Percentiles rank a stretch among this genome's conserved stretches.
These are phyloP conservation scores for Apostasia shenzhenica DNA, from an alignment of 106 monocot genomes.

Conservation along the genomic window DNA sequence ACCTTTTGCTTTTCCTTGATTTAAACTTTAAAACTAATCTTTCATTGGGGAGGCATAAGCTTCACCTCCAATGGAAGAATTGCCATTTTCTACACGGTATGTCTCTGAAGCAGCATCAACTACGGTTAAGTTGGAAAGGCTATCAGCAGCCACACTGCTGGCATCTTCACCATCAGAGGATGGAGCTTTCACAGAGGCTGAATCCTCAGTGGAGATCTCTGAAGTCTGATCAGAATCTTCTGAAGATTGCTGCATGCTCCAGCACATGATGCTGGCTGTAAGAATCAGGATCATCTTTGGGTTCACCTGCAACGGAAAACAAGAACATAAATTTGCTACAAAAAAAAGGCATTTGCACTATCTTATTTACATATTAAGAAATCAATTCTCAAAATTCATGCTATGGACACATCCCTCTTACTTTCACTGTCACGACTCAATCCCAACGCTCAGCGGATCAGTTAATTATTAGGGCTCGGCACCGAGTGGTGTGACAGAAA, in stretches of 20 bases:
- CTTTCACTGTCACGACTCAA: no score
- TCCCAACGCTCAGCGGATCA: no score
- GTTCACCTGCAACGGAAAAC: slow-evolving; percentile 33
- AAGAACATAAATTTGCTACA: neutral
- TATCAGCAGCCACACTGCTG: slow-evolving; percentile 22
- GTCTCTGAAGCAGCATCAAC: slow-evolving; percentile 43
- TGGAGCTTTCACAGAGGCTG: slow-evolving; percentile 11
- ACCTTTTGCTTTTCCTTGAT: neutral
- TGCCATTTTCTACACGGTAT: slow-evolving; percentile 24
- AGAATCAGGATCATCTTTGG: slow-evolving; percentile 58
- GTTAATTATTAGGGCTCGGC: no score
- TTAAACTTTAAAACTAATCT: neutral
- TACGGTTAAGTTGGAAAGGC: slow-evolving; percentile 27
- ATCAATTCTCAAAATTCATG: no score
- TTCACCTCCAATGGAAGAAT: slow-evolving; percentile 13
- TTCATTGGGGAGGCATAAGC: neutral
- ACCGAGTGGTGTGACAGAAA: no score
- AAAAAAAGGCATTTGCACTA: neutral
- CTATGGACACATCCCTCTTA: no score
- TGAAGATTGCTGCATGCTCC: slow-evolving; percentile 40
- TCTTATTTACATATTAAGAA: no score
- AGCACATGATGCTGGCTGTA: slow-evolving; percentile 63
- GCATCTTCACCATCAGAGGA: slow-evolving; percentile 24
- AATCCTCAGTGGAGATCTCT: slow-evolving; percentile 15
- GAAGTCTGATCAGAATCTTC: slow-evolving; percentile 12